Evolutionary conservation across 768 basidiomycete species (phyloP).

Genomic region (Mycena vulgaris): DNA sequence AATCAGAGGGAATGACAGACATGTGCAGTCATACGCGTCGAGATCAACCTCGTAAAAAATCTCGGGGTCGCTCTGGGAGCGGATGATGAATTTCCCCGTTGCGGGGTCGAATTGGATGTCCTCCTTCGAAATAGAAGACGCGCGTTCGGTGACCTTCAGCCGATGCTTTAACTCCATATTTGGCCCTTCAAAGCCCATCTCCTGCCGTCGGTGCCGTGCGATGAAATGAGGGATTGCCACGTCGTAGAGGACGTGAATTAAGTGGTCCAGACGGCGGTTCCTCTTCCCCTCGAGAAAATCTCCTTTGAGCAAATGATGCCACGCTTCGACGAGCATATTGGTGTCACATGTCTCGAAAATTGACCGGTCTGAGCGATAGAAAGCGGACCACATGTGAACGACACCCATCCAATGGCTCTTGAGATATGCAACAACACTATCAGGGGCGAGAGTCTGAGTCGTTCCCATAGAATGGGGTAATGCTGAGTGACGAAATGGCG

Average conservation of each 20-base stretch:
- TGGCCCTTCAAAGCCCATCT: slow-evolving; percentile 10
- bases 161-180: slow-evolving; percentile 6
- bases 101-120: slow-evolving; percentile 5
- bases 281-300: slow-evolving; percentile 12
- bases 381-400: slow-evolving; percentile 44
- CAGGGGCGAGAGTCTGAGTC: slow-evolving; percentile 21
- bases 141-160: not conserved
- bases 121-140: not conserved
- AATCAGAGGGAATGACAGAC: no score
- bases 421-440: slow-evolving; percentile 39
- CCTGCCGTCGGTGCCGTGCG: slow-evolving; percentile 7
- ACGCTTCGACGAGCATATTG: slow-evolving; percentile 48
- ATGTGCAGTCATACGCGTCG: slow-evolving; percentile 17
- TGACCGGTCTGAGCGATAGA: slow-evolving; percentile 29
- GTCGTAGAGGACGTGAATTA: slow-evolving; percentile 7
- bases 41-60: slow-evolving; percentile 14
- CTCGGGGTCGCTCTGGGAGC: not conserved
- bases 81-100: not conserved
- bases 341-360: slow-evolving; percentile 40
- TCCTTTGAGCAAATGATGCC: slow-evolving; percentile 5
- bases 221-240: slow-evolving; percentile 10
- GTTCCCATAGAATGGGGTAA: no score
- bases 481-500: no score
- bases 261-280: slow-evolving; percentile 15
- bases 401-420: slow-evolving; percentile 37